These are phyloP conservation scores for Suillus sp. DNA, from an alignment of 768 basidiomycete genomes.

Conservation along the genomic window DNA sequence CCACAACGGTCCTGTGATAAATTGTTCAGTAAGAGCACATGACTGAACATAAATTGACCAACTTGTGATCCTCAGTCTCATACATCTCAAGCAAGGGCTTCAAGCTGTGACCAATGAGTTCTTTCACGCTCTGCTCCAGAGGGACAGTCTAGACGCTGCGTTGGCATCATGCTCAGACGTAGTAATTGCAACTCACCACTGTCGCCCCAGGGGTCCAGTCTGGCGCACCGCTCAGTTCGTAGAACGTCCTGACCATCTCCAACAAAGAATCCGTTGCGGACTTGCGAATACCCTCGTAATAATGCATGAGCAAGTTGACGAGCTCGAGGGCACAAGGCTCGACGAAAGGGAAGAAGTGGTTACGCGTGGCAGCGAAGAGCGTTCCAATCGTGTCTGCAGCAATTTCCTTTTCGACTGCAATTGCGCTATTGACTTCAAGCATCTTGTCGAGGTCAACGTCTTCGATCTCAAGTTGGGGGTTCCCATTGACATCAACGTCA, in stretches of 20 bases:
- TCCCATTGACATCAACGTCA: slow-evolving; percentile 55
- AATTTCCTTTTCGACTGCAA: slow-evolving; percentile 99
- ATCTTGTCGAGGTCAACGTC: slow-evolving; percentile 85
- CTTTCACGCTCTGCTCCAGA: slow-evolving; percentile 69
- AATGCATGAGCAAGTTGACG: slow-evolving; percentile 79
- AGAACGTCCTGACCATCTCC: slow-evolving; percentile 87
- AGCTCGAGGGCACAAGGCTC: slow-evolving; percentile 82
- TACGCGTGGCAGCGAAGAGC: slow-evolving; percentile 78
- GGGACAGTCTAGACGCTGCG: slow-evolving; percentile 40
- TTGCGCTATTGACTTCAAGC: slow-evolving; percentile 91
- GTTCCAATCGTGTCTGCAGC: slow-evolving; percentile 95
- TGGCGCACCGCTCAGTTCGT: slow-evolving; percentile 79
- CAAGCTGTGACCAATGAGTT: slow-evolving; percentile 76
- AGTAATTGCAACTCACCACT: slow-evolving; percentile 47
- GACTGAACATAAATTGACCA: slow-evolving; percentile 38
- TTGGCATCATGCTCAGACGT: slow-evolving; percentile 13
- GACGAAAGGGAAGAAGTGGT: slow-evolving; percentile 89
- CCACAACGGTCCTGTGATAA: slow-evolving; percentile 73
- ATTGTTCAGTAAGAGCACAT: slow-evolving; percentile 19
- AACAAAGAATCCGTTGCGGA: slow-evolving; percentile 86
- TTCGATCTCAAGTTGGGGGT: slow-evolving; percentile 64
- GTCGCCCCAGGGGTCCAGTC: slow-evolving; percentile 81
- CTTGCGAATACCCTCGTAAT: slow-evolving; percentile 98
- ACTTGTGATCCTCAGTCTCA: slow-evolving; percentile 97
- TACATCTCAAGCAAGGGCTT: slow-evolving; percentile 84